Conservation (phyloP, 768 basidiomycete genomes). For the Gelatoporia subvermispora region DNA sequence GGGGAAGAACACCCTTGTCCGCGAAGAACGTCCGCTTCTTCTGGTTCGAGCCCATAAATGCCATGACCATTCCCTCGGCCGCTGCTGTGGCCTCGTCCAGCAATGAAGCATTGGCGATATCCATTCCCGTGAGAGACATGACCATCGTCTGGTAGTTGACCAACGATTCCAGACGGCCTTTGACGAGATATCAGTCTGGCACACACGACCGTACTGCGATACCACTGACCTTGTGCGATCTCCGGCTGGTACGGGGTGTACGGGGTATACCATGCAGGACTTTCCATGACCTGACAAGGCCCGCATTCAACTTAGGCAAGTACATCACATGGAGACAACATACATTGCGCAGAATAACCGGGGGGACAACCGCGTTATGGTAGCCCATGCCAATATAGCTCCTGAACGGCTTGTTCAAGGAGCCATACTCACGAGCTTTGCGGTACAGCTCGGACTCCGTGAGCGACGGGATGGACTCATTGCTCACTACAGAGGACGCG, state of each 20-base stretch:
- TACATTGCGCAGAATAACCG: slow-evolving; percentile 90
- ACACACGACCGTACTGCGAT: background rate
- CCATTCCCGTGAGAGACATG: slow-evolving; percentile 89
- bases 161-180: slow-evolving; percentile 92
- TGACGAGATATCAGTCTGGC: background rate
- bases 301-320: background rate
- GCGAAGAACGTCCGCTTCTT: slow-evolving; percentile 84
- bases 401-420: slow-evolving; percentile 75
- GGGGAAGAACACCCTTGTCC: slow-evolving; percentile 77
- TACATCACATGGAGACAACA: slow-evolving; percentile 17
- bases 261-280: slow-evolving; percentile 97
- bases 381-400: slow-evolving; percentile 99
- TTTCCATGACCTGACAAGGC: slow-evolving; percentile 70
- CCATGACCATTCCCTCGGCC: slow-evolving; percentile 96
- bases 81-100: slow-evolving; percentile 94
- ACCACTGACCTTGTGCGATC: slow-evolving; percentile 83
- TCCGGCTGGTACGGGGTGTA: slow-evolving; percentile 97
- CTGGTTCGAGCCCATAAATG: slow-evolving; percentile 59
- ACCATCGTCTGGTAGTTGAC: slow-evolving; percentile 98
- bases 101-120: slow-evolving; percentile 93
- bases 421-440: slow-evolving; percentile 73
- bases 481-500: slow-evolving; percentile 50
- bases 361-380: slow-evolving; percentile 91
- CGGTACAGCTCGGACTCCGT: slow-evolving; percentile 83
- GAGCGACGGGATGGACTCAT: slow-evolving; percentile 65